Conservation (phyloP, 1,284 basidiomycete genomes). For the Taiwanofungus camphoratus region DNA sequence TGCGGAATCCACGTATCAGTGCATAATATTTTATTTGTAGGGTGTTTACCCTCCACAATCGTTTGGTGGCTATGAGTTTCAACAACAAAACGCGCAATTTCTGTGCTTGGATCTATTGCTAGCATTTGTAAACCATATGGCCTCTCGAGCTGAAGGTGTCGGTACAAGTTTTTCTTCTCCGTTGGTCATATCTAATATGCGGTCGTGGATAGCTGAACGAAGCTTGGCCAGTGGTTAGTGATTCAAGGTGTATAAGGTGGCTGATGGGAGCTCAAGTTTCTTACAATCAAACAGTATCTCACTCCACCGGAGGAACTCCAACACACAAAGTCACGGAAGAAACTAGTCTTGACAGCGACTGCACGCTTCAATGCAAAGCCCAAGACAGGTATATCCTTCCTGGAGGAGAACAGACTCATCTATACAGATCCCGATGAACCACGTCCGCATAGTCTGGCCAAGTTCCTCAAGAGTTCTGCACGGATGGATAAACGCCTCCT, state of each 20-base stretch:
- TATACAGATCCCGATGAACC: constrained; percentile 57
- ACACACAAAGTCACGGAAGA: constrained; percentile 81
- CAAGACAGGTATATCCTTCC: constrained; percentile 84
- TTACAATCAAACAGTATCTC: constrained; percentile 42
- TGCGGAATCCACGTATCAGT: background rate
- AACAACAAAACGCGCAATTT: constrained; percentile 77
- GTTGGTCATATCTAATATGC: constrained; percentile 8
- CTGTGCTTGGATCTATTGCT: constrained; percentile 88
- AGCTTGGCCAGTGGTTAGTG: constrained; percentile 56
- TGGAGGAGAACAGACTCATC: constrained; percentile 86
- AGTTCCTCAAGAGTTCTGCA: constrained; percentile 82
- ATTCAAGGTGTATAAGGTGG: background rate
- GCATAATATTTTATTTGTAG: constrained; percentile 31
- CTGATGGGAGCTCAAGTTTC: constrained; percentile 3
- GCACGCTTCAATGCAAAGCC: constrained; percentile 94
- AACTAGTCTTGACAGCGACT: constrained; percentile 80
- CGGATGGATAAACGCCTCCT: constrained; percentile 91
- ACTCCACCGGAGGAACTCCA: constrained; percentile 56
- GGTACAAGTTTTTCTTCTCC: constrained; percentile 26
- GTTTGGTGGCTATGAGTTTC: constrained; percentile 57
- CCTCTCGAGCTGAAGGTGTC: constrained; percentile 69
- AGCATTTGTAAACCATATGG: constrained; percentile 85
- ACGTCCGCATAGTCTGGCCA: constrained; percentile 64
- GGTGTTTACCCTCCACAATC: constrained; percentile 70
- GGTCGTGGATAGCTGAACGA: constrained; percentile 31